Conservation (phyloP, 2,329 filamentous ascomycete species). For the Aspergillus brunneoviolaceus region DNA sequence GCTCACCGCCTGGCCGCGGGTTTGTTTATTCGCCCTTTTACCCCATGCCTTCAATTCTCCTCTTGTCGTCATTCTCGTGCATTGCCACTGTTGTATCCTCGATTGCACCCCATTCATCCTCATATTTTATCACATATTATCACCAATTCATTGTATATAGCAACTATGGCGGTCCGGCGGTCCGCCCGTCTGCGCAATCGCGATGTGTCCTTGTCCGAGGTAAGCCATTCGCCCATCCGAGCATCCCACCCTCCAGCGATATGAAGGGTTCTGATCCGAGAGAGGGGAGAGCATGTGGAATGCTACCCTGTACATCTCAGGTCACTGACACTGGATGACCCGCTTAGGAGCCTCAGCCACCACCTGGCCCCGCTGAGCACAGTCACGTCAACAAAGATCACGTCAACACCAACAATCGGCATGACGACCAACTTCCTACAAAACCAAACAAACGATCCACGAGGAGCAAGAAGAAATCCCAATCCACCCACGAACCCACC, state of each 20-base stretch:
- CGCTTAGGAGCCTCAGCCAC: conserved; percentile 23
- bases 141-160: not conserved
- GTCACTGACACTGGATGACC: not conserved
- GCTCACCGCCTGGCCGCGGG: conserved; percentile 16
- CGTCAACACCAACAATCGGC: not conserved
- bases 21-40: conserved; percentile 17
- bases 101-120: not conserved
- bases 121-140: not conserved
- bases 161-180: conserved; percentile 40
- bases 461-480: conserved; percentile 3
- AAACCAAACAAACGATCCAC: conserved; percentile 6
- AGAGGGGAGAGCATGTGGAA: not conserved
- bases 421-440: not conserved
- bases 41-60: conserved; percentile 5
- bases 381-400: conserved; percentile 1
- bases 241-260: conserved; percentile 4
- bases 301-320: not conserved
- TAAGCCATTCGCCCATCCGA: conserved; percentile 22
- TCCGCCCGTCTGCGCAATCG: conserved; percentile 42
- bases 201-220: conserved; percentile 30
- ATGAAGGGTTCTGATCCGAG: not conserved
- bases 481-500: conserved; percentile 8
- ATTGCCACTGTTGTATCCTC: not conserved
- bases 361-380: conserved; percentile 16
- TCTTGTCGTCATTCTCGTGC: conserved; percentile 1